Conservation (phyloP, 2,329 filamentous ascomycete species). For the Incumbomyces delicatus region DNA sequence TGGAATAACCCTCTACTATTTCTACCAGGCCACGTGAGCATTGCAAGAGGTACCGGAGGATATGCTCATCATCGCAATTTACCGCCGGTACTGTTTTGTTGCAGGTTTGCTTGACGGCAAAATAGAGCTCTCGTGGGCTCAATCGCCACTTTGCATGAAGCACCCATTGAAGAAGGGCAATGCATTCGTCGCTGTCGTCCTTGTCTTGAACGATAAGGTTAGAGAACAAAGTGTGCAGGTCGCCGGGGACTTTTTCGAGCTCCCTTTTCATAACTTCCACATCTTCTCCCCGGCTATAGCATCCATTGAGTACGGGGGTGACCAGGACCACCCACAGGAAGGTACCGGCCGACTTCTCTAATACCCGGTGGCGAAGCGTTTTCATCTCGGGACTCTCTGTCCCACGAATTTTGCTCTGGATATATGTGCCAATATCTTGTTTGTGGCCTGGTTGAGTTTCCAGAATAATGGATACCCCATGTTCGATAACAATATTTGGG, state of each 20-base stretch:
- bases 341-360: slow-evolving; percentile 30
- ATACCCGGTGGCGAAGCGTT: slow-evolving; percentile 25
- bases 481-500: slow-evolving; percentile 29
- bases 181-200: slow-evolving; percentile 26
- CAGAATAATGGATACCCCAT: slow-evolving; percentile 24
- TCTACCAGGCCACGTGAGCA: slow-evolving; percentile 42
- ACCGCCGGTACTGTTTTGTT: no score
- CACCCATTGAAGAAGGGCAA: slow-evolving; percentile 35
- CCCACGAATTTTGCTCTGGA: slow-evolving; percentile 10
- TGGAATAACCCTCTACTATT: slow-evolving; percentile 7
- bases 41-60: slow-evolving; percentile 26
- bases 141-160: slow-evolving; percentile 41
- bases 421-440: slow-evolving; percentile 27
- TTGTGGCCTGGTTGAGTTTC: slow-evolving; percentile 28
- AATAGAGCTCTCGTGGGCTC: slow-evolving; percentile 36
- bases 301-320: slow-evolving; percentile 36
- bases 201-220: slow-evolving; percentile 42
- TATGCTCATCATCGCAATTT: no score
- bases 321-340: slow-evolving; percentile 40
- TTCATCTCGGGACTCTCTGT: background rate
- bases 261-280: slow-evolving; percentile 23
- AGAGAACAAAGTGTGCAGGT: slow-evolving; percentile 40
- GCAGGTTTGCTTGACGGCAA: slow-evolving; percentile 24
- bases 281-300: slow-evolving; percentile 24
- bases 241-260: slow-evolving; percentile 30